Conservation (phyloP, 2,329 filamentous ascomycete genomes). For the Zelopaecilomyces penicillatus region DNA sequence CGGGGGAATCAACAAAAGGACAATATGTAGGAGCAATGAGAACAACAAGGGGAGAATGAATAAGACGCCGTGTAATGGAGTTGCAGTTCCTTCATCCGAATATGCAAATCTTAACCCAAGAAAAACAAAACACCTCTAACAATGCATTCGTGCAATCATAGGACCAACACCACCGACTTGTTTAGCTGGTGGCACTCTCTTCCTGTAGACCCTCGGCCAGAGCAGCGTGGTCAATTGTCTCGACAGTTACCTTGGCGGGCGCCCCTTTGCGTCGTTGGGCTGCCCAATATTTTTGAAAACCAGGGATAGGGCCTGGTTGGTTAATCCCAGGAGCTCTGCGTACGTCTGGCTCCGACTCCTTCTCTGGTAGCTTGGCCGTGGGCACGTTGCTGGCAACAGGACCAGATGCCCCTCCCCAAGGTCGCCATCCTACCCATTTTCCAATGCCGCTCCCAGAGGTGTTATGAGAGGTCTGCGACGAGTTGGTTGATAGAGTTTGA, state of each 20-base stretch:
- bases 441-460: slow-evolving; percentile 25
- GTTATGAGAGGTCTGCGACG: slow-evolving; percentile 15
- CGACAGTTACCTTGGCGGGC: slow-evolving; percentile 49
- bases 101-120: no score
- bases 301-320: slow-evolving; percentile 65
- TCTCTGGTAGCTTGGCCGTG: slow-evolving; percentile 6
- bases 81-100: no score
- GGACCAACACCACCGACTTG: no score
- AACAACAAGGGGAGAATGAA: no score
- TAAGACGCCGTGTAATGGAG: no score
- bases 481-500: slow-evolving; percentile 18
- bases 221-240: slow-evolving; percentile 50
- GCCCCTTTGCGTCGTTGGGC: slow-evolving; percentile 42
- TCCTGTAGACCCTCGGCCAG: slow-evolving; percentile 48
- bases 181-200: slow-evolving; percentile 7
- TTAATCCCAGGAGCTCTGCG: slow-evolving; percentile 65
- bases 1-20: no score
- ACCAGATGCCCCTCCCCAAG: slow-evolving; percentile 28
- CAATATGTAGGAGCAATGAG: no score
- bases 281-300: slow-evolving; percentile 53
- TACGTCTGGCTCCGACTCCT: slow-evolving; percentile 27
- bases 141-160: no score
- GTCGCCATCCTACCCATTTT: slow-evolving; percentile 41
- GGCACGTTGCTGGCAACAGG: slow-evolving; percentile 13
- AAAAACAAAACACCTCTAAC: no score